Evolutionary conservation across 208 protist species (phyloP), one percentile per base, ranked within the genome.

Genomic region (Acanthamoeba lenticulata): DNA sequence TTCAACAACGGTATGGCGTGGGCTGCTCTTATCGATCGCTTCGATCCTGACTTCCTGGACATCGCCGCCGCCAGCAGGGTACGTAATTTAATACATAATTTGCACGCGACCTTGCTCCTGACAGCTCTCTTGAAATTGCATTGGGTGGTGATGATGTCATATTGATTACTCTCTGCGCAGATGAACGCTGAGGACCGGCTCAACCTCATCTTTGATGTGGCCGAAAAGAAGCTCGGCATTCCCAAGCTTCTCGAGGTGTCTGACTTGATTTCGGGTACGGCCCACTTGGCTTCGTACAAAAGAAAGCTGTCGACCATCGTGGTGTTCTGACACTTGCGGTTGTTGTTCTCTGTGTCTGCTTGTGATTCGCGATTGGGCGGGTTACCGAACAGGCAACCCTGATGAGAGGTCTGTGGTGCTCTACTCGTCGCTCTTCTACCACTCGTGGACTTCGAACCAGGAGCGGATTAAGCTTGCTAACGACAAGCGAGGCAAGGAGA

Each of bases 171-270:
- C 32, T 13, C 21, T 79, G 11, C 32, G 36, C 27, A 83, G 72
- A 83, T 83, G 72, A 83, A 83, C 72, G 36, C 72, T 19, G 42
- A 42, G 40, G 72, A 83, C 72, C n/a, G 36, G 36, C 42, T 83
- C 40, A 83, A 83, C 72, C 36, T 52, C 0, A 49, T 83, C 36
- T 83, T 83, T 32, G 72, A 83, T 21, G 72, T 83, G 36, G 72
- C 72, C 27, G 72, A 83, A 32, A 49, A 83, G 72, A 83, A 83
- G 42, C 72, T 83, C 6, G 72, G 72, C 42, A 83, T 83, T 32
- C 72, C 72, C 7, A 83, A 83, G 72, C 72, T 83, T 47, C 42
- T 83, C 72, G 72, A 83, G 72, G 72, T 49, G 36, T 83, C 72
- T 21, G 72, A 83, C 24, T 19, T 83, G 19, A 83, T 49, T n/a